Conservation (phyloP, 305 asterid species). For the Vinca major region DNA sequence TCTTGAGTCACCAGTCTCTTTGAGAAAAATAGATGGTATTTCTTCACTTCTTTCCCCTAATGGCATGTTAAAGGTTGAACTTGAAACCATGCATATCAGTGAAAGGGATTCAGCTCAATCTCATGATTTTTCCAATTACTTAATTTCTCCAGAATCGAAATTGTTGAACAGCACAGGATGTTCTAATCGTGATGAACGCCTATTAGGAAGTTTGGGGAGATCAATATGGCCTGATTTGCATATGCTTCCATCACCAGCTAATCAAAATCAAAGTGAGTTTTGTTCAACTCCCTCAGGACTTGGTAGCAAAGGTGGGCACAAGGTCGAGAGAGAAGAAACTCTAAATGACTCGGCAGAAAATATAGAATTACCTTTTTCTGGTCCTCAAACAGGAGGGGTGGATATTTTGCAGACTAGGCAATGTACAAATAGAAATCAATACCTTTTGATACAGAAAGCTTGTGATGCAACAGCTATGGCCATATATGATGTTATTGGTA, state of each 20-base stretch:
- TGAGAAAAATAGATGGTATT: slow-evolving; percentile 18
- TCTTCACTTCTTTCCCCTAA: slow-evolving; percentile 23
- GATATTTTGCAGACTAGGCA: slow-evolving; percentile 11
- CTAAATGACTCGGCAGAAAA: slow-evolving; percentile 8
- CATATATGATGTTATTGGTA: slow-evolving; percentile 10
- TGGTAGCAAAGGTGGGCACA: slow-evolving; percentile 17
- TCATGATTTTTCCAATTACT: slow-evolving; percentile 14
- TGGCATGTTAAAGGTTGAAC: slow-evolving; percentile 19
- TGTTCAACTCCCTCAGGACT: slow-evolving; percentile 18
- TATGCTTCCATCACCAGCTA: slow-evolving; percentile 10
- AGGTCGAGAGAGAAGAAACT: slow-evolving; percentile 22
- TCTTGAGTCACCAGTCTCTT: slow-evolving; percentile 22
- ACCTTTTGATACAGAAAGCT: slow-evolving; percentile 18
- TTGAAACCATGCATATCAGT: slow-evolving; percentile 20
- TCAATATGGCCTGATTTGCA: slow-evolving; percentile 16
- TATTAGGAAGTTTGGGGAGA: slow-evolving; percentile 17
- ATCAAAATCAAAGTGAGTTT: slow-evolving; percentile 18
- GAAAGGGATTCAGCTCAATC: slow-evolving; percentile 22
- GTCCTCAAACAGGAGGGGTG: neutral
- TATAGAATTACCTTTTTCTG: neutral
- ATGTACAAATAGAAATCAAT: slow-evolving; percentile 7
- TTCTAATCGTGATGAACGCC: slow-evolving; percentile 12
- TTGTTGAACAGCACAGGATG: slow-evolving; percentile 14
- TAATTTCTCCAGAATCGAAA: slow-evolving; percentile 24
- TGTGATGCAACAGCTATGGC: slow-evolving; percentile 19